Evolutionary conservation across 2,329 filamentous ascomycete genomes (phyloP), one percentile per base, ranked within the genome.

Genomic region (Colletotrichum sp.): DNA sequence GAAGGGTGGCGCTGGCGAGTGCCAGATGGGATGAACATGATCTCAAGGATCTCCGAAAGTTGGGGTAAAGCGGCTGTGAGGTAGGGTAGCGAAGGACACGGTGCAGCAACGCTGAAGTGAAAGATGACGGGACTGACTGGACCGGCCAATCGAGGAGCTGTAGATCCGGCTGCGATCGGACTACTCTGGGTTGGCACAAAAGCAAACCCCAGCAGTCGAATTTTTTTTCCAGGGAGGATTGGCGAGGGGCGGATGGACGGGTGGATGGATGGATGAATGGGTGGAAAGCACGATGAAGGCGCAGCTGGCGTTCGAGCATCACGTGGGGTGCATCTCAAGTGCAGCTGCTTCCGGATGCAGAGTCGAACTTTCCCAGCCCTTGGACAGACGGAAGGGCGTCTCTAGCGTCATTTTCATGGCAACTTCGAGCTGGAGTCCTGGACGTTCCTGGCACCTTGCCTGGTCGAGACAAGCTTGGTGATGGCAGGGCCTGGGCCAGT

Each of bases 391-490:
- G 32, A 61, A 48, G 22, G n/a, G 55, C 34, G 36, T 25, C 67
- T 61, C 57, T 61, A 59, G 66, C 66, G 52, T n/a, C 22, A 19
- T 52, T 59, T 39, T 13, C 16, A 63, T 22, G 57, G 36, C 55
- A 32, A 48, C 34, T 22, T 19, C 19, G 6, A 32, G n/a, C 15
- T 52, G 19, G 25, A 25, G 25, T 25, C 25, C 25, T 25, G 25
- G 19, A 32, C 8, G 68, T 70, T 63, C 68, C 68, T 70, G 68
- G 25, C 68, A 70, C 68, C 44, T 70, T 63, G 36, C 68, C 68
- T 27, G 28, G 68, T 70, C 34, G 68, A 70, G 55, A 28, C 68
- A 70, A 63, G 57, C 28, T 55, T 22, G 68, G 19, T 34, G 34
- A n/a, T 22, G 30, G 8, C 55, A 30, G 30, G 59, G 55, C 48